Evolutionary conservation across 306 rosid species (phyloP).

Genomic region (Cicer chorassanicum): DNA sequence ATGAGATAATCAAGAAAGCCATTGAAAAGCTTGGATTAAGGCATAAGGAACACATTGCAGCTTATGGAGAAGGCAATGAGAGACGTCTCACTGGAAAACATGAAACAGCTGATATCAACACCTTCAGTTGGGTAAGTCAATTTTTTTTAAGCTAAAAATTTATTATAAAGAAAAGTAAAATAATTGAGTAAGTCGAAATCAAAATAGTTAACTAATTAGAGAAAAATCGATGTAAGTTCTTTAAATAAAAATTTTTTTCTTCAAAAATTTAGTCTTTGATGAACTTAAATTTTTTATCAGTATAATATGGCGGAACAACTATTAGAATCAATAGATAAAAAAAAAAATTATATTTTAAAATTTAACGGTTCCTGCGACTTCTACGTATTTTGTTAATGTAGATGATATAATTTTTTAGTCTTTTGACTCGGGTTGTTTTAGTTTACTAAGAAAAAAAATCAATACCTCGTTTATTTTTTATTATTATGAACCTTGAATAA

Average conservation of each 20-base stretch:
- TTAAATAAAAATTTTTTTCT: not conserved
- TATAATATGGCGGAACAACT: too few species aligned
- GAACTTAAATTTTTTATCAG: too few species aligned
- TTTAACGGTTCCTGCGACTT: too few species aligned
- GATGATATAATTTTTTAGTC: too few species aligned
- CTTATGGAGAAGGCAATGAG: constrained; percentile 76
- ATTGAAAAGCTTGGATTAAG: constrained; percentile 59
- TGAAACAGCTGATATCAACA: constrained; percentile 67
- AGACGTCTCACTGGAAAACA: constrained; percentile 72
- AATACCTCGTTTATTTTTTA: not conserved
- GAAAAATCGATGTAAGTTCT: not conserved
- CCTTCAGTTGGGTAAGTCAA: constrained; percentile 58
- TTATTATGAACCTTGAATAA: not conserved
- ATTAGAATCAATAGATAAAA: too few species aligned
- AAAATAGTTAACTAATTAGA: too few species aligned
- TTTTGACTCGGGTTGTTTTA: not conserved
- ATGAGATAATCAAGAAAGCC: constrained; percentile 63
- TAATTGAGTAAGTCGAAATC: too few species aligned
- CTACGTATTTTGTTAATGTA: too few species aligned
- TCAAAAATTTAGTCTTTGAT: not conserved
- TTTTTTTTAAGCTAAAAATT: too few species aligned
- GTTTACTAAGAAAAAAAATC: not conserved
- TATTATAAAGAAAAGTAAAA: not conserved
- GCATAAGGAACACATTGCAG: constrained; percentile 75
- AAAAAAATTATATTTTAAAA: too few species aligned